These are phyloP conservation scores for Neodidymelliopsis sp. DNA, from an alignment of 2,329 filamentous ascomycete genomes.

Conservation along the genomic window DNA sequence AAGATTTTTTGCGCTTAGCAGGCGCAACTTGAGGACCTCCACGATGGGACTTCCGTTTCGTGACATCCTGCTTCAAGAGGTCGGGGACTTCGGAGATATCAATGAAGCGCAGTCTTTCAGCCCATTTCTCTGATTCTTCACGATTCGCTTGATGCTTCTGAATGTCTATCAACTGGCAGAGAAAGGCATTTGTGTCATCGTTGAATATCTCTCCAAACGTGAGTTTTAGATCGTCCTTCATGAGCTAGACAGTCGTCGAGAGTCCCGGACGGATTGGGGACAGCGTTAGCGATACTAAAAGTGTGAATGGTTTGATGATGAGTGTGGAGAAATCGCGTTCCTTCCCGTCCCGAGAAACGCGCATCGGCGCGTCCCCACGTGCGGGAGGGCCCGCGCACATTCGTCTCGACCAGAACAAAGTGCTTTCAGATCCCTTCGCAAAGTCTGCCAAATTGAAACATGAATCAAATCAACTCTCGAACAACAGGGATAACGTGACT, in stretches of 20 bases:
- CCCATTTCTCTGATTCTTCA: constrained; percentile 20
- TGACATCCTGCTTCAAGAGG: constrained; percentile 1
- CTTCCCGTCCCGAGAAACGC: not conserved
- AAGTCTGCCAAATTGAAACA: not conserved
- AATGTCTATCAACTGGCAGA: constrained; percentile 25
- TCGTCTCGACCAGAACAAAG: too few species aligned
- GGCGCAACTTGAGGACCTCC: not conserved
- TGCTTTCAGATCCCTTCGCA: not conserved
- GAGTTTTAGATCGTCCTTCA: constrained; percentile 25
- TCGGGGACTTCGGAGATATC: constrained; percentile 23
- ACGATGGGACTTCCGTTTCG: not conserved
- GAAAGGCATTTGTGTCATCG: constrained; percentile 13
- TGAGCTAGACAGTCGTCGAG: not conserved
- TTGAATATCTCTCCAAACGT: constrained; percentile 30
- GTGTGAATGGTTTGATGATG: not conserved
- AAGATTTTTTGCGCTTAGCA: not conserved
- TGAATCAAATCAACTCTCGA: not conserved
- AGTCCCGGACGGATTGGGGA: not conserved
- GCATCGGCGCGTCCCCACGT: not conserved
- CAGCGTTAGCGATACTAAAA: too few species aligned
- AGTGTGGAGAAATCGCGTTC: too few species aligned
- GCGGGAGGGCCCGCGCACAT: not conserved
- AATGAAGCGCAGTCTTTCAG: constrained; percentile 17
- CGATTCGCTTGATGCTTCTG: constrained; percentile 16
- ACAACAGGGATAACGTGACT: not conserved